phyloP scores from a whole-genome alignment of 208 protist genomes.

The Leishmania gerbilli region DNA sequence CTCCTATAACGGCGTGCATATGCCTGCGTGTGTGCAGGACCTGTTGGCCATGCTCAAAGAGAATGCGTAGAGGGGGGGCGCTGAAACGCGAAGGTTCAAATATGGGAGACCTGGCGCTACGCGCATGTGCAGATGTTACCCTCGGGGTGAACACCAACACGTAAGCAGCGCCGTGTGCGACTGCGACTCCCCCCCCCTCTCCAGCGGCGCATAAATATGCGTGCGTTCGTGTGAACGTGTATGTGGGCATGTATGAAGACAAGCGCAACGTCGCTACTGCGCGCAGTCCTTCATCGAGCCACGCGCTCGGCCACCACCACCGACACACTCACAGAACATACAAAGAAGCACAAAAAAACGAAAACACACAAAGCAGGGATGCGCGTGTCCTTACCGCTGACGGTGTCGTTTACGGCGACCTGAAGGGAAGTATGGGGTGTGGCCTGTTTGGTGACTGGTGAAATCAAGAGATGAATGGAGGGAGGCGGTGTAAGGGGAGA shows the following conservation, averaged over 20 bases:
- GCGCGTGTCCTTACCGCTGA: background rate
- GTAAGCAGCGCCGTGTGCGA: background rate
- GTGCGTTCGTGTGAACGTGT: background rate
- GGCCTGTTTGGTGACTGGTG: background rate
- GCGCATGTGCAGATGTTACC: background rate
- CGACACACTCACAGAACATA: background rate
- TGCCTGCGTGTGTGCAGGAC: background rate
- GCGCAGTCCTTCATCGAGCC: no score
- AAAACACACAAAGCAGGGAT: background rate
- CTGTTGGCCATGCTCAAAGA: background rate
- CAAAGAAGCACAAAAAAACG: background rate
- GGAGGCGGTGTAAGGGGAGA: background rate
- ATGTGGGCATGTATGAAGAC: background rate
- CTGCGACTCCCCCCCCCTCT: background rate
- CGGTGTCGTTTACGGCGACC: background rate
- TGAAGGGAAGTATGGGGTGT: no score
- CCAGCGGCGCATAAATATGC: background rate
- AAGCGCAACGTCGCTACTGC: background rate
- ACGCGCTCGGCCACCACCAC: background rate
- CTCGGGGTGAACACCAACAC: background rate
- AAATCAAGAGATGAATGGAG: background rate
- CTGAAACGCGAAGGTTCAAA: background rate
- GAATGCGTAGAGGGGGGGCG: background rate
- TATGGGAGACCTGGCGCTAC: background rate
- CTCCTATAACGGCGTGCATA: background rate